These are phyloP conservation scores for Colletotrichum viniferum DNA, from an alignment of 2,329 filamentous ascomycete genomes.

Conservation along the genomic window DNA sequence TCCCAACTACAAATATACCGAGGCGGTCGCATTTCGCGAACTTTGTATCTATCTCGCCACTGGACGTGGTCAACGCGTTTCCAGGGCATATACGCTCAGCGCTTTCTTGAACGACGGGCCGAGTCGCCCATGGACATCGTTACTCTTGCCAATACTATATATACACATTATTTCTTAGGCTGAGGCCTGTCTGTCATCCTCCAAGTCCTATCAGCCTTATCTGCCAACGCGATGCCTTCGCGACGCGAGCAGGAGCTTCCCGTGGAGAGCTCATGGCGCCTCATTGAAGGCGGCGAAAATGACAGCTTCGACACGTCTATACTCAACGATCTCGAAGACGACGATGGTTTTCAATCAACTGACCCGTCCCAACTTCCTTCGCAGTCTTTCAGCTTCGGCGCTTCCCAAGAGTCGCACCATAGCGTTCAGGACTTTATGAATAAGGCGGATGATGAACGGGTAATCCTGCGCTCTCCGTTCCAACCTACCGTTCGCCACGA, in stretches of 20 bases:
- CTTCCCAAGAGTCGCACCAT: conserved; percentile 53
- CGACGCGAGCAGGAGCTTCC: conserved; percentile 35
- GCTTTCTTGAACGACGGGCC: neutral
- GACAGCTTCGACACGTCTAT: conserved; percentile 65
- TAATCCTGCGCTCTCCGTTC: conserved; percentile 60
- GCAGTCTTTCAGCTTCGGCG: conserved; percentile 42
- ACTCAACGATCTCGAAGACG: conserved; percentile 47
- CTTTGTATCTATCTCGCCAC: conserved; percentile 6
- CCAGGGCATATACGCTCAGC: neutral
- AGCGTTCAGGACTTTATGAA: conserved; percentile 59
- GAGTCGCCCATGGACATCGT: neutral
- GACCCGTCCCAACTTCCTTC: conserved; percentile 54
- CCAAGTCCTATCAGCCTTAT: neutral
- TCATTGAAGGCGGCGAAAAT: conserved; percentile 63
- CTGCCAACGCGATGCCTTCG: conserved; percentile 7
- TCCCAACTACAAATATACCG: neutral
- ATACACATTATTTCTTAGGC: neutral
- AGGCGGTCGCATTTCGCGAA: neutral
- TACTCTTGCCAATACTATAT: neutral
- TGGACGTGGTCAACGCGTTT: conserved; percentile 5
- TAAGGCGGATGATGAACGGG: conserved; percentile 58
- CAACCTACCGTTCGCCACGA: conserved; percentile 50
- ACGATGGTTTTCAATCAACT: conserved; percentile 42
- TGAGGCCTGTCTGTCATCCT: neutral
- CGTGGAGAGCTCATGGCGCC: conserved; percentile 63